Conservation (phyloP, 257 asterid species). For the Lavandula angustifolia region DNA sequence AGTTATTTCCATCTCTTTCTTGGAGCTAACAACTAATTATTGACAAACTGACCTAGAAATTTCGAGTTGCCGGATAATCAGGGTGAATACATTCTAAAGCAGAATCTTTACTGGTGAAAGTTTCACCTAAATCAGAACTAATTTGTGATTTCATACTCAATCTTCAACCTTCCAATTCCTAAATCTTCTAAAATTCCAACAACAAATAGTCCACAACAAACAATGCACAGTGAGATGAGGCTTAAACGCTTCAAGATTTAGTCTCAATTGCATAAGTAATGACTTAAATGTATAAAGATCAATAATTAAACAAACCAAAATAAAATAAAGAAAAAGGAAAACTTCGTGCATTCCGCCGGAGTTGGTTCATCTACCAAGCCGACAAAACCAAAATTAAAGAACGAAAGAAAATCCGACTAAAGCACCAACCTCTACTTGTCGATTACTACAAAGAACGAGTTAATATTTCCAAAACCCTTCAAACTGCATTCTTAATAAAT, state of each 20-base stretch:
- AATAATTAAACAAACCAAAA: conserved; percentile 18
- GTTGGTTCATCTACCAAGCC: conserved; percentile 81
- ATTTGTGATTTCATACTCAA: conserved; percentile 29
- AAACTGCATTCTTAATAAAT: neutral
- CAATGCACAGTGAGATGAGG: conserved; percentile 26
- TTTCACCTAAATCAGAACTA: conserved; percentile 66
- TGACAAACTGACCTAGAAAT: conserved; percentile 27
- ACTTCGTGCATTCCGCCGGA: conserved; percentile 61
- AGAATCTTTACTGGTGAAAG: conserved; percentile 46
- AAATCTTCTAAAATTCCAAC: conserved; percentile 21
- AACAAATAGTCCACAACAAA: conserved; percentile 12
- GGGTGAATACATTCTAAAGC: conserved; percentile 30
- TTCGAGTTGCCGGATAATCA: conserved; percentile 33
- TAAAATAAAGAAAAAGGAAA: conserved; percentile 3
- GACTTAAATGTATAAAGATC: conserved; percentile 7
- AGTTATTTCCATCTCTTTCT: conserved; percentile 6
- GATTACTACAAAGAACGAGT: conserved; percentile 38
- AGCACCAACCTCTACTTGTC: conserved; percentile 53
- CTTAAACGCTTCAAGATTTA: neutral
- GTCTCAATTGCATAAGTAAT: conserved; percentile 17
- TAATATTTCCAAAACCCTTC: conserved; percentile 33
- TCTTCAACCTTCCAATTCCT: conserved; percentile 40
- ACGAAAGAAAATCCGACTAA: conserved; percentile 1
- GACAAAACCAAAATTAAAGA: conserved; percentile 32
- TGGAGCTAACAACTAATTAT: conserved; percentile 33